Percentiles rank a stretch among this genome's conserved stretches.
phyloP scores from a whole-genome alignment of 257 asterid species.

The Solanum tarijense region DNA sequence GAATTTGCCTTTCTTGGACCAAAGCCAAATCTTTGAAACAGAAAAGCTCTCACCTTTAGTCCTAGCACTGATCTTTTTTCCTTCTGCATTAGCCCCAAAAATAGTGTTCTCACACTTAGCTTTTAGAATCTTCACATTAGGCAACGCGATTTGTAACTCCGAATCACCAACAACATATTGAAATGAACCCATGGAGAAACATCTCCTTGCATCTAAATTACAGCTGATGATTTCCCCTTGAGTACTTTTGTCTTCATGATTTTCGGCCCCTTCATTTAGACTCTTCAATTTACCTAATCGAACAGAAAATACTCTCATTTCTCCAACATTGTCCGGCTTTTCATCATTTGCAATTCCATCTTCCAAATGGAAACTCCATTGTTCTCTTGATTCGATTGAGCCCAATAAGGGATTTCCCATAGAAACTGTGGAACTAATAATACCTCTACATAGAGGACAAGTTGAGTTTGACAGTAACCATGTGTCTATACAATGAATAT shows the following conservation, averaged over 20 bases:
- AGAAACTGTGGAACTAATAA: conserved; percentile 14
- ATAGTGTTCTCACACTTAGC: neutral
- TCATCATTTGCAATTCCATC: neutral
- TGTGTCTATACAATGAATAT: conserved; percentile 76
- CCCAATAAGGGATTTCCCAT: conserved; percentile 1
- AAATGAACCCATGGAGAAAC: conserved; percentile 62
- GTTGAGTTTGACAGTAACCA: conserved; percentile 90
- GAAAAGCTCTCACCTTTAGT: conserved; percentile 58
- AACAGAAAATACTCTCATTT: conserved; percentile 28
- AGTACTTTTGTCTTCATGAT: neutral
- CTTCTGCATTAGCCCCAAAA: conserved; percentile 20
- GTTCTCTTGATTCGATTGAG: conserved; percentile 1
- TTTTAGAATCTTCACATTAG: neutral
- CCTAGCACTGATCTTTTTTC: conserved; percentile 28
- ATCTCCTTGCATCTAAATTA: conserved; percentile 49
- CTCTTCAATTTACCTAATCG: conserved; percentile 47
- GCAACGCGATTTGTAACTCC: conserved; percentile 32
- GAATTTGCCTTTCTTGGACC: conserved; percentile 46
- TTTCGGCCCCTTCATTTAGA: conserved; percentile 10
- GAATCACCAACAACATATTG: conserved; percentile 36
- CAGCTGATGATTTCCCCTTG: conserved; percentile 16
- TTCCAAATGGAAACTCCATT: conserved; percentile 3
- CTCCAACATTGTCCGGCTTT: conserved; percentile 8
- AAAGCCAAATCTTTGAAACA: conserved; percentile 61
- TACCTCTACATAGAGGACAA: conserved; percentile 79